Evolutionary conservation across 2,329 filamentous ascomycete species (phyloP), one percentile per base, ranked within the genome.

Genomic region (Cryphonectria radicalis): DNA sequence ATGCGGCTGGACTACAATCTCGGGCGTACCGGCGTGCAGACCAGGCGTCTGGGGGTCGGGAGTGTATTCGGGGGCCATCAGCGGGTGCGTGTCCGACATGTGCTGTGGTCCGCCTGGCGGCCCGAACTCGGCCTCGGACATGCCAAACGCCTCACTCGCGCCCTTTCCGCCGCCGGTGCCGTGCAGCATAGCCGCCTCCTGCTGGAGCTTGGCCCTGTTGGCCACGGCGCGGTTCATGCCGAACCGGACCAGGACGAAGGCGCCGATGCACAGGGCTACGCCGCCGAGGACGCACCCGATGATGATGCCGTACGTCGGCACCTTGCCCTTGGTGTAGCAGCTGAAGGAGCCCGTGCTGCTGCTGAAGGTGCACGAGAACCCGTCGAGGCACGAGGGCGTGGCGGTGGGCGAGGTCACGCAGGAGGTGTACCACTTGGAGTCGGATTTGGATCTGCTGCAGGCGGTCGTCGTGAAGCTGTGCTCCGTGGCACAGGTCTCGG

Each of bases 211-310:
- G 5, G 25, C 35, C 22, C 35, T 62, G 17, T 40, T n/a, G 32
- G 10, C 32, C 35, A n/a, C 4, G 25, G 32, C 59, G 19, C 32
- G 19, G 22, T 37, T 14, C 59, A 40, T 62, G 25, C 35, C 3
- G 4, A 6, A 62, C 19, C 22, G 7, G 19, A 62, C 22, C 3
- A 62, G 19, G 32, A 62, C 4, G 19, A 40, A 3, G 7, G 35
- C 35, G 22, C 11, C 59, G 17, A 40, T 25, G 22, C 32, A 62
- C 22, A 62, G 35, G 1, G 8, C 1, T 22, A 62, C 1, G 22
- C 59, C 59, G 11, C 80, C 84, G 53, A 90, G 84, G 77, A 85
- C 75, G 73, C 86, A 79, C 76, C 82, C 79, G 73, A 88, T 81
- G 77, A 87, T 79, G 75, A 86, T 80, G 73, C 84, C 86, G 57